Evolutionary conservation across 2,329 filamentous ascomycete species (phyloP).

Genomic region (Aspergillus fischeri): DNA sequence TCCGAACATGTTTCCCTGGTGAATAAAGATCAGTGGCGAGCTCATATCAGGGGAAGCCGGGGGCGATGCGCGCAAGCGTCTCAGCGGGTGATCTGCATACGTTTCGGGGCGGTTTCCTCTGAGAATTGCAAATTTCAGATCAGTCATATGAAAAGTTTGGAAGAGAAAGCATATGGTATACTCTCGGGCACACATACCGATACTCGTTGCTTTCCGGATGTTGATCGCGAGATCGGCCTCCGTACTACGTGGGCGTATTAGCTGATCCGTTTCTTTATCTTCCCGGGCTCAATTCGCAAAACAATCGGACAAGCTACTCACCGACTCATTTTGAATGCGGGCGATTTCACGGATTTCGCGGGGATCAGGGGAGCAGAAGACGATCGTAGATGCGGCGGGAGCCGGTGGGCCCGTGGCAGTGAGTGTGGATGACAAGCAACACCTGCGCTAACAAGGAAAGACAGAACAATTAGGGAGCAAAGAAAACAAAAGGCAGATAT

Average conservation of each 20-base stretch:
- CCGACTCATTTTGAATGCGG: slow-evolving; percentile 61
- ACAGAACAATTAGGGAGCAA: background rate
- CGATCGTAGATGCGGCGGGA: slow-evolving; percentile 4
- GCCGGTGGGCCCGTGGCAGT: background rate
- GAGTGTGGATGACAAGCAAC: background rate
- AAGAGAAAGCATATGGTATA: slow-evolving; percentile 1
- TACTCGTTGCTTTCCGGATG: slow-evolving; percentile 64
- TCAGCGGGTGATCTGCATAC: slow-evolving; percentile 36
- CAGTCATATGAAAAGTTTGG: slow-evolving; percentile 11
- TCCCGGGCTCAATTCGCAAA: background rate
- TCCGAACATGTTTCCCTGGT: slow-evolving; percentile 86
- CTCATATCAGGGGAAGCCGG: background rate
- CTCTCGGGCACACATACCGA: slow-evolving; percentile 40
- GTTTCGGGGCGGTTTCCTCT: slow-evolving; percentile 66
- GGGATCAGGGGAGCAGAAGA: slow-evolving; percentile 19
- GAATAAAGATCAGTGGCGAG: slow-evolving; percentile 6
- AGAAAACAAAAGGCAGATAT: background rate
- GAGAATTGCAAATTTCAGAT: slow-evolving; percentile 9
- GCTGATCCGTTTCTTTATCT: background rate
- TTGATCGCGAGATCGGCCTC: slow-evolving; percentile 63
- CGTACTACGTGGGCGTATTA: slow-evolving; percentile 40
- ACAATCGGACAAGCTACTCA: slow-evolving; percentile 28
- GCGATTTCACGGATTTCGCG: slow-evolving; percentile 21
- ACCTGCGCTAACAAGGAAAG: background rate
- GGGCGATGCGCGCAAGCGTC: slow-evolving; percentile 2